phyloP scores from a whole-genome alignment of 768 basidiomycete genomes.

The Mycena leptocephala region DNA sequence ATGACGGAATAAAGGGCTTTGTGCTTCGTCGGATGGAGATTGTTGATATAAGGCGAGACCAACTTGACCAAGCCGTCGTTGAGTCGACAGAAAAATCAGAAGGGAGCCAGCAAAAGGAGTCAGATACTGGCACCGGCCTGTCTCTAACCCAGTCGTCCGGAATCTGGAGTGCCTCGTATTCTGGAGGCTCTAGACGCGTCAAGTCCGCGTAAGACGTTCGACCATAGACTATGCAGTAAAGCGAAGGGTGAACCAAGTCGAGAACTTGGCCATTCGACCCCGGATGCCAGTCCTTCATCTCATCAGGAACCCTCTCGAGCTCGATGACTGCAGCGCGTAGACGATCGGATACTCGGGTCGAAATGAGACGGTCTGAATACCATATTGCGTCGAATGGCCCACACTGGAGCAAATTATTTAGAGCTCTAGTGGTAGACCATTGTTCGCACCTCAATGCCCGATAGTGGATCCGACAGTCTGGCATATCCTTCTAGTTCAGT shows the following conservation, averaged over 20 bases:
- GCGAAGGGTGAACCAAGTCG: constrained; percentile 63
- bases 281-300: constrained; percentile 64
- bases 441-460: constrained; percentile 32
- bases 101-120: constrained; percentile 44
- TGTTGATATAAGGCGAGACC: constrained; percentile 45
- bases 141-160: not conserved
- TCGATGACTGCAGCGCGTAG: constrained; percentile 44
- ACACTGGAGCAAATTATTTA: constrained; percentile 10
- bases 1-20: constrained; percentile 37
- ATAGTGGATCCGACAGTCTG: constrained; percentile 25
- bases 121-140: constrained; percentile 17
- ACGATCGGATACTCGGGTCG: constrained; percentile 38
- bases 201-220: constrained; percentile 33
- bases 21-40: constrained; percentile 40
- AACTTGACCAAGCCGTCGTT: constrained; percentile 33
- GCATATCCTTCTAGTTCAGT: constrained; percentile 37
- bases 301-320: constrained; percentile 56
- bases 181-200: not conserved
- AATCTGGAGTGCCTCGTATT: not conserved
- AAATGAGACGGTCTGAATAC: constrained; percentile 51
- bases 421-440: not conserved
- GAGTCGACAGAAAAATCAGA: constrained; percentile 44
- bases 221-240: constrained; percentile 58
- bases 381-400: constrained; percentile 40
- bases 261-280: constrained; percentile 59